A percentile compares a stretch with the other conserved stretches of the same genome.
These are phyloP conservation scores for Aureobasidium mangrovei DNA, from an alignment of 2,329 filamentous ascomycete species.

Conservation along the genomic window DNA sequence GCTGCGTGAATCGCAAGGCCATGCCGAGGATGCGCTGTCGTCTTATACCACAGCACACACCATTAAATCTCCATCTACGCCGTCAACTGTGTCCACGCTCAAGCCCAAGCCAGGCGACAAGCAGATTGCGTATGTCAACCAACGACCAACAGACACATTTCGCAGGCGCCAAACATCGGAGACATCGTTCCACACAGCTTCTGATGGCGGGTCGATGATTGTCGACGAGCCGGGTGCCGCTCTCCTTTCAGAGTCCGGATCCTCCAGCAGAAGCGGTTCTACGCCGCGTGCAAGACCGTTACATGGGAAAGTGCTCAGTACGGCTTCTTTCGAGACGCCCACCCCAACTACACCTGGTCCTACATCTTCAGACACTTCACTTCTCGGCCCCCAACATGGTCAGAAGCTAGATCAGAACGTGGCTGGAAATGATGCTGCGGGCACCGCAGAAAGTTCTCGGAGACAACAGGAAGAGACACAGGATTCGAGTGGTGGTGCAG, in stretches of 20 bases:
- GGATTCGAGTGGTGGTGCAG: background rate
- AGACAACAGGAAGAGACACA: background rate
- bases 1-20: background rate
- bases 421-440: background rate
- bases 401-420: background rate
- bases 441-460: background rate
- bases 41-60: conserved; percentile 13
- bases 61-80: background rate
- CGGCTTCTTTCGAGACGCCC: conserved; percentile 2
- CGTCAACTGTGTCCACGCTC: background rate
- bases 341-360: background rate
- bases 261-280: background rate
- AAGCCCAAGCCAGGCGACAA: background rate
- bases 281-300: background rate
- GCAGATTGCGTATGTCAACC: background rate
- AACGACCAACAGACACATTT: conserved; percentile 2
- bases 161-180: conserved; percentile 2
- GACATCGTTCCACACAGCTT: conserved; percentile 10
- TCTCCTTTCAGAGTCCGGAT: background rate
- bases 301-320: background rate
- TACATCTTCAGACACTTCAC: background rate
- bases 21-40: conserved; percentile 15
- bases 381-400: background rate
- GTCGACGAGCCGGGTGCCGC: conserved; percentile 1
- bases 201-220: conserved; percentile 7